Evolutionary conservation across 2,329 filamentous ascomycete species (phyloP).

Genomic region (Raffaelea albimanens): DNA sequence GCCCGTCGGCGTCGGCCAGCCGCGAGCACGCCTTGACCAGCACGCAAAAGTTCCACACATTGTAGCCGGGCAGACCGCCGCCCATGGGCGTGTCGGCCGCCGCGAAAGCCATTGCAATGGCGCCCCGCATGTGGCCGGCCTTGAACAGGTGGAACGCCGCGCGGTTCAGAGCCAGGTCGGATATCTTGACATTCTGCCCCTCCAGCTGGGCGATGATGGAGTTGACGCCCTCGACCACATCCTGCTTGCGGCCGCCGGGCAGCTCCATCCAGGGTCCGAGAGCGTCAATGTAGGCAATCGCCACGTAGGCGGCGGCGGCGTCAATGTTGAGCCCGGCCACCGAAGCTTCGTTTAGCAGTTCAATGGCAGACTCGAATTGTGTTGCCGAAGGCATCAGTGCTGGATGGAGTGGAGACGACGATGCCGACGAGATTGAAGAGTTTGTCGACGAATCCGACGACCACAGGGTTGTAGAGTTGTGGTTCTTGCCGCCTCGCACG

Average conservation of each 20-base stretch:
- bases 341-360: slow-evolving; percentile 30
- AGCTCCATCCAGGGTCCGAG: slow-evolving; percentile 17
- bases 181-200: slow-evolving; percentile 13
- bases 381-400: too few species aligned
- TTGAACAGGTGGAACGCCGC: slow-evolving; percentile 19
- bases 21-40: slow-evolving; percentile 17
- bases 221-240: slow-evolving; percentile 13
- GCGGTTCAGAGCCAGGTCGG: slow-evolving; percentile 18
- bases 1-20: slow-evolving; percentile 16
- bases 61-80: slow-evolving; percentile 18
- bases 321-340: slow-evolving; percentile 31
- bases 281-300: slow-evolving; percentile 26
- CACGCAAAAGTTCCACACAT: slow-evolving; percentile 22
- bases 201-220: slow-evolving; percentile 15
- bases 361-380: slow-evolving; percentile 19
- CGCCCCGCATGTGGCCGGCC: slow-evolving; percentile 18
- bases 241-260: slow-evolving; percentile 8
- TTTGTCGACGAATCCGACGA: neutral
- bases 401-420: too few species aligned
- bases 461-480: neutral
- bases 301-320: slow-evolving; percentile 27
- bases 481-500: slow-evolving; percentile 20
- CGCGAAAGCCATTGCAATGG: slow-evolving; percentile 18
- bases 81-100: slow-evolving; percentile 15
- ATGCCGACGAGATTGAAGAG: too few species aligned